Percentiles rank a stretch among this genome's conserved stretches.
Conservation (phyloP, 78 protist genomes). For the Tieghemostelium lacteum region DNA sequence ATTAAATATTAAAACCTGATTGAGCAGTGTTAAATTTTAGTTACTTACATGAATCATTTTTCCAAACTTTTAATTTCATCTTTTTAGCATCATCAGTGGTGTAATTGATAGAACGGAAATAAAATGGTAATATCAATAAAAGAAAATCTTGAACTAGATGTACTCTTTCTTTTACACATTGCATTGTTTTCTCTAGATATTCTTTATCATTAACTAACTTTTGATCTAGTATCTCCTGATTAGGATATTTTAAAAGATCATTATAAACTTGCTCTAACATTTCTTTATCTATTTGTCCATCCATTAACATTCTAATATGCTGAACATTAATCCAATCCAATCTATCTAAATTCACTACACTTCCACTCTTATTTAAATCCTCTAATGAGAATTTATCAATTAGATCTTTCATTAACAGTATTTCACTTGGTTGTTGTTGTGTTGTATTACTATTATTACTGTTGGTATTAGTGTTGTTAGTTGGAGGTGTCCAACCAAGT, state of each 20-base stretch:
- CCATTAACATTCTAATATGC: constrained; percentile 65
- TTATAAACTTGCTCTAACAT: background rate
- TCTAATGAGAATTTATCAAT: constrained; percentile 58
- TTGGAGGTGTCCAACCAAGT: constrained; percentile 75
- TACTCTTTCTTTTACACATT: constrained; percentile 66
- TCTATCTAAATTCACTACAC: constrained; percentile 76
- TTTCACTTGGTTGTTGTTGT: constrained; percentile 13
- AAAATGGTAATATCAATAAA: constrained; percentile 11
- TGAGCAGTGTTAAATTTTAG: background rate
- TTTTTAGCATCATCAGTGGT: constrained; percentile 19
- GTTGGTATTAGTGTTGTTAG: background rate
- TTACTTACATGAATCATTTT: background rate
- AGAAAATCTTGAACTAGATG: constrained; percentile 21
- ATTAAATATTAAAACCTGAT: background rate
- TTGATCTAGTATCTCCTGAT: too few species aligned
- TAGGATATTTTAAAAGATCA: background rate
- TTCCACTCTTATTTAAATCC: constrained; percentile 52
- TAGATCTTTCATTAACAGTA: constrained; percentile 40
- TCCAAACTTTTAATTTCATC: constrained; percentile 66
- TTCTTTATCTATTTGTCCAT: constrained; percentile 1
- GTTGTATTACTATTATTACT: background rate
- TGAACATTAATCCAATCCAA: constrained; percentile 75
- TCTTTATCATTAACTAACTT: background rate
- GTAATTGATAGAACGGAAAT: background rate
- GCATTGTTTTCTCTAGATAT: constrained; percentile 40